Evolutionary conservation across 2,329 filamentous ascomycete genomes (phyloP), one percentile per base, ranked within the genome.

Genomic region (Verticillium longisporum): DNA sequence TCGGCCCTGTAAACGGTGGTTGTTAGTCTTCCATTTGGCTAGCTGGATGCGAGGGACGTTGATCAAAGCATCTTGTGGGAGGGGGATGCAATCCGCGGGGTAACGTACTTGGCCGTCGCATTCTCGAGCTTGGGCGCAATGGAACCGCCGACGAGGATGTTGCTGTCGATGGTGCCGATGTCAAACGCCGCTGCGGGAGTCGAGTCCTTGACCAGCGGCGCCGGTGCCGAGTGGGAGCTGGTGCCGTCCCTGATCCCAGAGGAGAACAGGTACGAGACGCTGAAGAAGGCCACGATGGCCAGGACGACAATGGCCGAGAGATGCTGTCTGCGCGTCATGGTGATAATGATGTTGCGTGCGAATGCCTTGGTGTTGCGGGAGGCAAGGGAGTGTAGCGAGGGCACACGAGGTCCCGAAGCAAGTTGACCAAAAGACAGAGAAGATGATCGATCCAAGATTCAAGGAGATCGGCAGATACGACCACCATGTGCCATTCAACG

Each of bases 81-180:
- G 38, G 38, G 15, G 7, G 45, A 10, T 53, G 31, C 21, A 32
- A 50, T n/a, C 31, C 18, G 38, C 26, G 21, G 26, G 55, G 60
- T 7, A 38, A 70, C 80, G 57, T 78, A 89, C 87, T 94, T 95
- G 60, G 86, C 79, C 6, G 91, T 95, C 63, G 88, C 90, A 75
- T 95, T 95, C 70, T 90, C 91, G 59, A 95, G 78, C 75, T 91
- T 92, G 1, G 90, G 88, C 58, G 90, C 90, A 68, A 92, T 94
- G 3, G 87, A 88, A 60, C 85, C 85, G 61, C 89, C 90, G 18
- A 81, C 80, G 1, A 92, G 78, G 18, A 88, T 74, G 54, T 74
- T 74, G 32, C 77, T 73, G 1, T 83, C 75, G 33, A 84, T 66
- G 34, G 71, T 66, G 38, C 72, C 72, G 34, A 84, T 68, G 59